These are phyloP conservation scores for Tripterygium wilfordii DNA, from an alignment of 177 flowering plant species.

Conservation along the genomic window DNA sequence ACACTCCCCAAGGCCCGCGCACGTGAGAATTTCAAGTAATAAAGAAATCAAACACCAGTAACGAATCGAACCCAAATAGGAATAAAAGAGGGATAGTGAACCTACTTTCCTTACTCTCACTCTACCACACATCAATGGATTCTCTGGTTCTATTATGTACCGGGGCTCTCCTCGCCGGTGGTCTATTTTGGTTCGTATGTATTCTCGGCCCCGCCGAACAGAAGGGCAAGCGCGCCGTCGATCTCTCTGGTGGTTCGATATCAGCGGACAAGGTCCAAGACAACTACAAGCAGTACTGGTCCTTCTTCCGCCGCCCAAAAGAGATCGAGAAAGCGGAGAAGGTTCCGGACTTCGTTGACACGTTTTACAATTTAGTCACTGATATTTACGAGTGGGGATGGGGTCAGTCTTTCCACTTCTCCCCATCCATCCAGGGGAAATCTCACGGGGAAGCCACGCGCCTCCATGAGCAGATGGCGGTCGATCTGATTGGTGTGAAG, in stretches of 20 bases:
- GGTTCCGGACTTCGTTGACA: conserved; percentile 86
- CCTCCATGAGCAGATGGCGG: conserved; percentile 80
- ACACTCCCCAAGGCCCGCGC: no score
- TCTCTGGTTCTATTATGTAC: conserved; percentile 40
- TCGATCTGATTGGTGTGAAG: conserved; percentile 52
- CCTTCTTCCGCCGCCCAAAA: conserved; percentile 84
- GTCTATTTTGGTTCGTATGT: conserved; percentile 86
- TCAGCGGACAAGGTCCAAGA: conserved; percentile 68
- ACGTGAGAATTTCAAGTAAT: no score
- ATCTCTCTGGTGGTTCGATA: conserved; percentile 87
- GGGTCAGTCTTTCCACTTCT: conserved; percentile 94
- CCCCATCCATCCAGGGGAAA: conserved; percentile 67
- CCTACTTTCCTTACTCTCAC: no score
- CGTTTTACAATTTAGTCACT: conserved; percentile 91
- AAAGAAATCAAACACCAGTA: no score
- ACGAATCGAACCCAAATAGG: no score
- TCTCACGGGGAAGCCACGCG: conserved; percentile 81
- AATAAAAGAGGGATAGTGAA: no score
- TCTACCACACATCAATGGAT: no score
- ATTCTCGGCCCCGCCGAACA: conserved; percentile 78
- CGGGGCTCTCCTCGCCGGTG: conserved; percentile 44
- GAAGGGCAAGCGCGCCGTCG: conserved; percentile 71
- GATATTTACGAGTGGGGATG: conserved; percentile 99
- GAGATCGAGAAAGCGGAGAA: conserved; percentile 76
- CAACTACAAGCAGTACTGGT: conserved; percentile 84